Evolutionary conservation across 352 stramenopile species (phyloP), one percentile per base, ranked within the genome.

Genomic region (Thalassiosira mediterranea): DNA sequence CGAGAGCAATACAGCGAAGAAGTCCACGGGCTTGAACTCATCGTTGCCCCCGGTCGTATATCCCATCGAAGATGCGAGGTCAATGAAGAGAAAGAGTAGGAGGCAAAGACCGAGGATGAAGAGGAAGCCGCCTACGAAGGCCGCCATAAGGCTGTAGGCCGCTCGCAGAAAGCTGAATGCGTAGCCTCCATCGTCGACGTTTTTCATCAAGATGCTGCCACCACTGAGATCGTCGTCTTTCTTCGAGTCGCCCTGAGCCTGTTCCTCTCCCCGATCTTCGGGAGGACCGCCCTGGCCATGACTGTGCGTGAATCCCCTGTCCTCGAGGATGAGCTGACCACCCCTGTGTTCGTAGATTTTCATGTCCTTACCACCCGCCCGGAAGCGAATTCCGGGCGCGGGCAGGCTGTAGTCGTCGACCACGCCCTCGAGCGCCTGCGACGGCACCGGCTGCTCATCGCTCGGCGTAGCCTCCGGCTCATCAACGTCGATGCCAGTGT

Each of bases 11-110:
- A 60, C 47, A 17, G 59, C 37, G 23, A 88, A 32, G n/a, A 76
- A 68, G 23, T 34, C 26, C 0, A 61, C 13, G 3, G 28, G 11
- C n/a, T 37, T 51, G 10, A 34, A 0, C 1, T 44, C 29, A 19
- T 57, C 13, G 3, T 70, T 74, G 44, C 32, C n/a, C 2, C 17
- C 3, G 38, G 51, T 23, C 19, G 73, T 79, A 1, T 66, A 13
- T 26, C 73, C 73, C 5, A 82, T 32, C 34, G 62, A n/a, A 10
- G 46, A 64, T 19, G 67, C 67, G 23, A 84, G 44, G 52, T 84
- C 62, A 21, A 84, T 80, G 44, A 84, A 84, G 3, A 84, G 58
- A 32, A 84, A 84, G 0, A 84, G 52, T 0, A 83, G 47, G 0
- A 83, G 56, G 19, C 59, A 31, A 19, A 72, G 46, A 21, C 57